phyloP scores from a whole-genome alignment of 495 filamentous ascomycete species.

The Neurospora sp. region DNA sequence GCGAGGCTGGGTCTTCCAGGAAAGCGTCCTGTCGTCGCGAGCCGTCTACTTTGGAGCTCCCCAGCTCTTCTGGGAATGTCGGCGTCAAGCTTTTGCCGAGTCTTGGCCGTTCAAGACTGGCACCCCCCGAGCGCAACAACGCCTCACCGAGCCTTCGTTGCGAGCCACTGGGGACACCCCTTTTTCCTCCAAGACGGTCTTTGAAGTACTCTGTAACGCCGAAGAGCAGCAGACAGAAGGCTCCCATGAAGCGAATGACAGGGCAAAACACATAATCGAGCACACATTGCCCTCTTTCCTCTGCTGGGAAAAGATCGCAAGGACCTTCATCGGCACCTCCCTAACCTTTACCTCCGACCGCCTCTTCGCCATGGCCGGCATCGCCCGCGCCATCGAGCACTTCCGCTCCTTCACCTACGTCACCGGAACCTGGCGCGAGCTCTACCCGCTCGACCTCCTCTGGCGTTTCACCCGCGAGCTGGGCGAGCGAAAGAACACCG shows the following conservation, averaged over 20 bases:
- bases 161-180: not conserved
- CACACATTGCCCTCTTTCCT: not conserved
- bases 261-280: not conserved
- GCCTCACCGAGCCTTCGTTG: not conserved
- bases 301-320: not conserved
- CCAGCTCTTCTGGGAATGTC: constrained; percentile 9
- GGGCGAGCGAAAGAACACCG: not conserved
- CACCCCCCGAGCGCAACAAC: not conserved
- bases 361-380: constrained; percentile 14
- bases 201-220: not conserved
- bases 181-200: not conserved
- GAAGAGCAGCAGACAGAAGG: not conserved
- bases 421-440: constrained; percentile 12
- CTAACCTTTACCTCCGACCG: constrained; percentile 12
- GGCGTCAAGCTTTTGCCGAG: not conserved
- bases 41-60: constrained; percentile 6
- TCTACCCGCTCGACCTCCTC: constrained; percentile 3
- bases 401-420: constrained; percentile 8
- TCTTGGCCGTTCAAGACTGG: not conserved
- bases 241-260: not conserved
- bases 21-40: constrained; percentile 4
- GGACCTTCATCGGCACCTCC: not conserved
- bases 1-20: constrained; percentile 10
- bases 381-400: constrained; percentile 9
- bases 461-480: not conserved